These are phyloP conservation scores for Phragmites australis DNA, from an alignment of 176 grass and related monocot genomes.

Conservation along the genomic window DNA sequence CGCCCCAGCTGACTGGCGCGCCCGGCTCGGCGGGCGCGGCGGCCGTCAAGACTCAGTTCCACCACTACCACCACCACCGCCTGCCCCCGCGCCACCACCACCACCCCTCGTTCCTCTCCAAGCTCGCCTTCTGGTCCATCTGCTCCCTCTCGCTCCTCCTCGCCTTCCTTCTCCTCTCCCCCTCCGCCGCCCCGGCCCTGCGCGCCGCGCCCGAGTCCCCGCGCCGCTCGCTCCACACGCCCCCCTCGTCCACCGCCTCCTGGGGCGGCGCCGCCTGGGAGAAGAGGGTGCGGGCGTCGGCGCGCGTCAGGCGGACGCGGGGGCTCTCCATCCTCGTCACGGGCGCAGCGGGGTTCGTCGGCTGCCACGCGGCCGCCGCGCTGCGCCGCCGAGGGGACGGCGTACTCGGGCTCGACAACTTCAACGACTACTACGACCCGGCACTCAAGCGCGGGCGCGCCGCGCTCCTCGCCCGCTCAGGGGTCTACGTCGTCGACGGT, in stretches of 20 bases:
- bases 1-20: conserved; percentile 61
- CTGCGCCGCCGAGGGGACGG: conserved; percentile 73
- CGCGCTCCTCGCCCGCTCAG: conserved; percentile 59
- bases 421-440: conserved; percentile 88
- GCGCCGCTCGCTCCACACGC: conserved; percentile 63
- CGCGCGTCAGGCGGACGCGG: conserved; percentile 48
- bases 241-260: conserved; percentile 24
- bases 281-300: conserved; percentile 77
- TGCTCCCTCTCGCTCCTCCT: conserved; percentile 78
- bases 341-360: conserved; percentile 74
- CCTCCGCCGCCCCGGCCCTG: conserved; percentile 36
- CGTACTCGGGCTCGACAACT: conserved; percentile 80
- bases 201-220: conserved; percentile 39
- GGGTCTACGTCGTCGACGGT: conserved; percentile 81
- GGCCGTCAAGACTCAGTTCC: conserved; percentile 65
- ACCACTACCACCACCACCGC: conserved; percentile 79
- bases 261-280: conserved; percentile 83
- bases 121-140: conserved; percentile 76
- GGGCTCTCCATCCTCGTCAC: conserved; percentile 74
- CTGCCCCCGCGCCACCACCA: conserved; percentile 66
- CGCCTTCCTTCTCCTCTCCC: conserved; percentile 75
- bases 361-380: conserved; percentile 71
- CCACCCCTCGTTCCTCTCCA: conserved; percentile 52
- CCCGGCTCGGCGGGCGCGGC: conserved; percentile 39
- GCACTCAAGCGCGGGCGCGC: conserved; percentile 72